Base-by-base conservation (phyloP, 1,139 yeast genomes). In the Blastobotrys serpentis region DNA sequence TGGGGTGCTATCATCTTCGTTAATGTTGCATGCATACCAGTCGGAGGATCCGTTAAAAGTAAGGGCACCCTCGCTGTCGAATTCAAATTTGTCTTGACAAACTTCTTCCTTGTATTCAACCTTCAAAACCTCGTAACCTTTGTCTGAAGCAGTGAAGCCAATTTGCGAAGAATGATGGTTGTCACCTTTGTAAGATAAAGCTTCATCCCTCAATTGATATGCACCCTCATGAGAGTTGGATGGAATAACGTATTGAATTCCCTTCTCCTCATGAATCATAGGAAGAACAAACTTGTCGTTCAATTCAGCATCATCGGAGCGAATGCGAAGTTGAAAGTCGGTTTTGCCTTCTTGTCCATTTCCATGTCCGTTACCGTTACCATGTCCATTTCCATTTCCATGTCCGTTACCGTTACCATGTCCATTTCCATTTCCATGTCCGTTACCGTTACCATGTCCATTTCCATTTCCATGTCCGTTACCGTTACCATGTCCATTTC, bases 21-120 rank as follows among this genome's bases (percentile, higher is more conserved):
- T 40, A 11, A 33, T 25, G 14, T 42, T 32, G 39, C 47, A 44
- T 11, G 47, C 47, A 23, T 18, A 30, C 43, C 42, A 44, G n/a
- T 44, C 25, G 18, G 43, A 38, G n/a, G 41, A 26, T 16, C 43
- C 38, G 18, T 44, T 36, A 14, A 44, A 23, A 5, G 42, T 38
- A 18, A 44, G 42, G 33, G 10, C 14, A 10, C 23, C 30, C 22
- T 26, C 13, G 23, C 22, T 19, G 23, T 21, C 22, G 22, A 44
- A 44, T 16, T 29, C 36, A 14, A 37, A 44, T 2, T 43, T 43
- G 14, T 11, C 37, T 10, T 42, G 36, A 17, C 36, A 13, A n/a
- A 17, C 1, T 4, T 17, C 13, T n/a, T 14, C 19, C 16, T 19
- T 4, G 19, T 30, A n/a, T 18, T 30, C 36, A 6, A 36, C 7